Evolutionary conservation across 345 rosid species (phyloP), one percentile per base, ranked within the genome.

Genomic region (Clarkia xantiana): DNA sequence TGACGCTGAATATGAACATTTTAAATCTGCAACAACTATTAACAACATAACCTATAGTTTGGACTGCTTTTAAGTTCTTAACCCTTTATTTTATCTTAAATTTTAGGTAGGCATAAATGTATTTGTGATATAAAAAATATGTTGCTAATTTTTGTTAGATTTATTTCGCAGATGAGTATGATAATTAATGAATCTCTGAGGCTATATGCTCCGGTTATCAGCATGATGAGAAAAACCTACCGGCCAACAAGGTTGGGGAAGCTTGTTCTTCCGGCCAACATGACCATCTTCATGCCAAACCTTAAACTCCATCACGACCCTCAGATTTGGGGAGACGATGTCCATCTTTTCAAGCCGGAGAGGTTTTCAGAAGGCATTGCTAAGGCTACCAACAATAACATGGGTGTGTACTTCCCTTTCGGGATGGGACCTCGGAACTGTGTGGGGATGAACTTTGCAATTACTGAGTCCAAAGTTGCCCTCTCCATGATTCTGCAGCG

Each of bases 401-500:
- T 25, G 1, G 62, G 55, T 3, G 74, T 61, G 38, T 78, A 60
- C 55, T n/a, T 67, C 14, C 76, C 78, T 1, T 75, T 72, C 20
- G 64, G 69, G 1, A 16, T 65, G 56, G 84, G 76, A 49, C 55
- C 74, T 34, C 58, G 73, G 50, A 57, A 19, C 18, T 71, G 77
- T 10, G 73, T 64, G 4, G 75, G 83, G 14, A 51, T 51, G 47
- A 71, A 59, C 57, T 69, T 62, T 6, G 73, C 70, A 1, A 22
- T 22, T 8, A 56, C 59, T 3, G 70, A 77, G 59, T 62, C 54
- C 16, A 74, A 74, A 65, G 45, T 54, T 47, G 70, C 74, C 13
- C 72, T 77, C 23, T 62, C 72, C 0, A 69, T 71, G 74, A 77
- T 74, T 64, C 62, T 74, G 60, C 84, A 69, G 43, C 59, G 64